phyloP scores from a whole-genome alignment of 2,329 filamentous ascomycete genomes.

The Sporothrix inflata region DNA sequence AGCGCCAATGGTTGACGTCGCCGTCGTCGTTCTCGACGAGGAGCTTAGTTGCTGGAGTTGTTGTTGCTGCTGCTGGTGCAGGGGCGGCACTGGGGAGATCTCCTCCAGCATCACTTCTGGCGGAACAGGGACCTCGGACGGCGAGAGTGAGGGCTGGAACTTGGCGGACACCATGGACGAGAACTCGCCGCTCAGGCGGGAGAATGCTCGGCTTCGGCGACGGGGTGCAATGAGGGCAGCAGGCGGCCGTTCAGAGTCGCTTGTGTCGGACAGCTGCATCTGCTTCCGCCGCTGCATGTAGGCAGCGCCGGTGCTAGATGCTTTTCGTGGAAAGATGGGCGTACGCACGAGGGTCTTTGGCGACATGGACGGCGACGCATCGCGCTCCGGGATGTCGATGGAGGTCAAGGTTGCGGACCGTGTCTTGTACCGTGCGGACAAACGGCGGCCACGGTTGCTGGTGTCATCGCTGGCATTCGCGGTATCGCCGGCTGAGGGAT shows the following conservation, averaged over 20 bases:
- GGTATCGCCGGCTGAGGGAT: background rate
- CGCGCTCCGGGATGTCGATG: conserved; percentile 24
- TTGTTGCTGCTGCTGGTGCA: background rate
- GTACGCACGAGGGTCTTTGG: background rate
- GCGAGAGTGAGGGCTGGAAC: conserved; percentile 24
- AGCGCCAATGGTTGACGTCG: background rate
- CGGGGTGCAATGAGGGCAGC: background rate
- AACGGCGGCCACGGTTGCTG: conserved; percentile 27
- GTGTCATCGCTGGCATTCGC: background rate
- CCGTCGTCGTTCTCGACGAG: background rate
- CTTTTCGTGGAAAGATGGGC: conserved; percentile 43
- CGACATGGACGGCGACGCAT: conserved; percentile 27
- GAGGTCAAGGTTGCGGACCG: conserved; percentile 29
- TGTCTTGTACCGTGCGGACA: conserved; percentile 23
- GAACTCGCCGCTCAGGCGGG: conserved; percentile 26
- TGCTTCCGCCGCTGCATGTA: conserved; percentile 49
- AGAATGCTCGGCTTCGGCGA: conserved; percentile 23
- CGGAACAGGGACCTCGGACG: background rate
- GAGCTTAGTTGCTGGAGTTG: background rate
- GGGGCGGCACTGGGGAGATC: background rate
- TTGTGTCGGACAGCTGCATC: conserved; percentile 35
- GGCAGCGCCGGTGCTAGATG: conserved; percentile 52
- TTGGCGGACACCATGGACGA: conserved; percentile 23
- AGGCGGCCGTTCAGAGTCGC: conserved; percentile 33
- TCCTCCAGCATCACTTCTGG: background rate